These are phyloP conservation scores for Botrytis paeoniae DNA, from an alignment of 2,329 filamentous ascomycete species.

Conservation along the genomic window DNA sequence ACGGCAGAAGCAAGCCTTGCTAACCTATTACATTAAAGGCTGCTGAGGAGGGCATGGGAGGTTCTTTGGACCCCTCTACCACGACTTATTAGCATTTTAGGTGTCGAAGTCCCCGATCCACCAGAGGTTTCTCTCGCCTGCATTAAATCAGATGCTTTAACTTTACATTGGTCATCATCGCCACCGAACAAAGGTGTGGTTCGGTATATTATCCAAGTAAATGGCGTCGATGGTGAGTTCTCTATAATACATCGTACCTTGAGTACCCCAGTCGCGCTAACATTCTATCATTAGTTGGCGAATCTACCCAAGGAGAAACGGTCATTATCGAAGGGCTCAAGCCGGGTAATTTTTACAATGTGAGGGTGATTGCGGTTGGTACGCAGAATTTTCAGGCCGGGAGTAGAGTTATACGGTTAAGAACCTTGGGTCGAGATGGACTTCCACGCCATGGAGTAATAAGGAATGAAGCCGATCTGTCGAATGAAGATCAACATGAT, in stretches of 20 bases:
- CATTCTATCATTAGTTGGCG: constrained; percentile 62
- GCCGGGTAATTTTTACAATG: constrained; percentile 86
- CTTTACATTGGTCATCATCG: constrained; percentile 85
- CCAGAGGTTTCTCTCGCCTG: constrained; percentile 88
- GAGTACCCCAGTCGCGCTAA: constrained; percentile 6
- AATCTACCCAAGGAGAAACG: constrained; percentile 75
- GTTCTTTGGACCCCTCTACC: constrained; percentile 89
- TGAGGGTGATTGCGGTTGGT: constrained; percentile 88
- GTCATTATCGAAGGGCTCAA: constrained; percentile 88
- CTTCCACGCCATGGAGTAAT: constrained; percentile 58
- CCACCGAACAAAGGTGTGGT: constrained; percentile 59
- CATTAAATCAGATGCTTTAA: constrained; percentile 81
- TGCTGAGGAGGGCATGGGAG: constrained; percentile 80
- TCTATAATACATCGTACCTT: background rate
- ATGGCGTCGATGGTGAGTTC: constrained; percentile 78
- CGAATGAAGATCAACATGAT: constrained; percentile 49
- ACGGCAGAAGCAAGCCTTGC: background rate
- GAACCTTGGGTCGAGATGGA: constrained; percentile 67
- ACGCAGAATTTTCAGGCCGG: constrained; percentile 89
- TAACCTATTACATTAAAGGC: constrained; percentile 50
- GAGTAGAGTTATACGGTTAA: constrained; percentile 78
- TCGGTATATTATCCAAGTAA: constrained; percentile 89
- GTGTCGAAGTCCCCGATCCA: constrained; percentile 87
- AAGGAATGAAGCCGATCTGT: constrained; percentile 55
- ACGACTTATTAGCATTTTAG: constrained; percentile 84